Conservation (phyloP, 805 yeast genomes). For the Myxozyma monticola region DNA sequence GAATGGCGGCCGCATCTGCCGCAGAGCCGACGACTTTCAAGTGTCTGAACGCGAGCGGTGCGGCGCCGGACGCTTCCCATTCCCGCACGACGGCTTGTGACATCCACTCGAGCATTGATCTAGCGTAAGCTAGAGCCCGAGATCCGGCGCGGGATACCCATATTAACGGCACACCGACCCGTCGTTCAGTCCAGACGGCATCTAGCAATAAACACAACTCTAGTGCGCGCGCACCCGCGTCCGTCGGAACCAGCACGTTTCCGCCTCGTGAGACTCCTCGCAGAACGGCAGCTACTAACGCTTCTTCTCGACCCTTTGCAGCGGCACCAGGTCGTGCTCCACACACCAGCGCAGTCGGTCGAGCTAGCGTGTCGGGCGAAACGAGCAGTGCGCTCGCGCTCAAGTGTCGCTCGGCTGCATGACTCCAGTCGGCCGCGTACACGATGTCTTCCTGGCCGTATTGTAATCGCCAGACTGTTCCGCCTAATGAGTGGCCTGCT, state of each 20-base stretch:
- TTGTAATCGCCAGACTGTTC: slow-evolving; percentile 80
- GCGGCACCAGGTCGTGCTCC: slow-evolving; percentile 61
- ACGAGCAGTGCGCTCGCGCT: slow-evolving; percentile 67
- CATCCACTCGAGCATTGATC: slow-evolving; percentile 95
- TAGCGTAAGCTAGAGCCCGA: slow-evolving; percentile 74
- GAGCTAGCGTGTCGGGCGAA: slow-evolving; percentile 54
- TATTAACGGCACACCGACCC: slow-evolving; percentile 58
- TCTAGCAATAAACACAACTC: slow-evolving; percentile 78
- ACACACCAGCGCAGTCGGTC: slow-evolving; percentile 84
- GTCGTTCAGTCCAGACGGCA: slow-evolving; percentile 52
- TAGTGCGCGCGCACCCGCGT: slow-evolving; percentile 75
- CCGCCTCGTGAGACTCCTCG: slow-evolving; percentile 51
- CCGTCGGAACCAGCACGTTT: slow-evolving; percentile 78
- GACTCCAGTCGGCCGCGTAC: slow-evolving; percentile 94
- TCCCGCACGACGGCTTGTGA: slow-evolving; percentile 78
- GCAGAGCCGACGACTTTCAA: slow-evolving; percentile 56
- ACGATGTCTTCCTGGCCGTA: slow-evolving; percentile 77
- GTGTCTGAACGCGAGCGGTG: slow-evolving; percentile 77
- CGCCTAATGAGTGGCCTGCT: slow-evolving; percentile 93
- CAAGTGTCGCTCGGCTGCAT: slow-evolving; percentile 80
- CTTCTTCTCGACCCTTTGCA: slow-evolving; percentile 56
- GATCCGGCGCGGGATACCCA: slow-evolving; percentile 78
- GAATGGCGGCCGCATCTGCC: slow-evolving; percentile 45
- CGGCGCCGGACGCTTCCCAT: slow-evolving; percentile 72
- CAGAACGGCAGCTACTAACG: slow-evolving; percentile 45